These are phyloP conservation scores for Centrapalus pauciflorus DNA, from an alignment of 129 eudicot species.

Conservation along the genomic window DNA sequence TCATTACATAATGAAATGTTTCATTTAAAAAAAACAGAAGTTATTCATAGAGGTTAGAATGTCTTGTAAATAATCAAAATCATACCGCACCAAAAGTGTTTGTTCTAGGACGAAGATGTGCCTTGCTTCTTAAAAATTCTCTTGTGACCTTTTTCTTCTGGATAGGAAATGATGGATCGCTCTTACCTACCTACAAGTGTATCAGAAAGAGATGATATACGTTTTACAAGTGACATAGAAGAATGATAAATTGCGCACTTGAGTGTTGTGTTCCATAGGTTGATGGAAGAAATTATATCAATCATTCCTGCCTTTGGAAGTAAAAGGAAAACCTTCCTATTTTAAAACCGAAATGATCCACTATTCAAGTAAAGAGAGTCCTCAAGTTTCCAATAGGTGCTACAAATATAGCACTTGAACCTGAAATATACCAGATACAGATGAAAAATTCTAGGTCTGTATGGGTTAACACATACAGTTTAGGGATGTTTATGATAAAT, in stretches of 20 bases:
- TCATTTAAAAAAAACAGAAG: neutral
- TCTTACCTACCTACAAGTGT: slow-evolving; percentile 62
- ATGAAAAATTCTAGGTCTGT: neutral
- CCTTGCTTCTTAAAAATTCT: slow-evolving; percentile 91
- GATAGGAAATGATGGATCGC: slow-evolving; percentile 82
- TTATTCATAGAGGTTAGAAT: neutral
- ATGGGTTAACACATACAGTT: neutral
- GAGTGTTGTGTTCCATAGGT: too few species aligned
- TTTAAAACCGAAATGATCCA: too few species aligned
- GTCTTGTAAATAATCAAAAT: neutral
- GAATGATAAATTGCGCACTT: too few species aligned
- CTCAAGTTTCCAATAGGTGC: too few species aligned
- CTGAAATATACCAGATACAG: too few species aligned
- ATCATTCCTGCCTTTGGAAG: too few species aligned
- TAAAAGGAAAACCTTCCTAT: too few species aligned
- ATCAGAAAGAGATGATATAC: neutral
- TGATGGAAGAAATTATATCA: too few species aligned
- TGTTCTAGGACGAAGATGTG: slow-evolving; percentile 99
- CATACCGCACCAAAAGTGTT: slow-evolving; percentile 99
- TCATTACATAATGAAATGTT: neutral
- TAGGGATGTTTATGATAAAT: neutral
- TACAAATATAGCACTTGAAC: too few species aligned
- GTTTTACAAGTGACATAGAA: neutral
- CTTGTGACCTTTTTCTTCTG: slow-evolving; percentile 86
- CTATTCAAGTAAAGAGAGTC: too few species aligned